Evolutionary conservation across 805 yeast species (phyloP).

Genomic region (Kluyveromyces nonfermentans): DNA sequence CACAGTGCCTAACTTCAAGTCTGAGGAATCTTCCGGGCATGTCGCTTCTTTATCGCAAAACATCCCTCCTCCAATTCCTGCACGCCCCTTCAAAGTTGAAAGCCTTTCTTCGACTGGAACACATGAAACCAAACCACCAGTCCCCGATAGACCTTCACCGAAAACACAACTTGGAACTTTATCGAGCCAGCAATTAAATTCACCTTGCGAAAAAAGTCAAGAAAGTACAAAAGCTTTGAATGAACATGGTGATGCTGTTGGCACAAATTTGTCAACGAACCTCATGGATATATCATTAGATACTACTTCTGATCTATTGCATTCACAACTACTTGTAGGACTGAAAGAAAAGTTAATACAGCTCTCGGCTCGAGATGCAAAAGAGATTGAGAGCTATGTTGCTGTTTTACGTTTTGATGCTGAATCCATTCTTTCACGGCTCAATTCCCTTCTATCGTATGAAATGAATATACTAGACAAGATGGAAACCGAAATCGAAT

Average conservation of each 20-base stretch:
- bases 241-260: not conserved
- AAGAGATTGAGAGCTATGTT: not conserved
- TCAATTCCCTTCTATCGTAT: constrained; percentile 5
- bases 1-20: not conserved
- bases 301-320: constrained; percentile 2
- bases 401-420: not conserved
- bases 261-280: constrained; percentile 3
- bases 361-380: constrained; percentile 8
- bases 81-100: not conserved
- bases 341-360: constrained; percentile 9
- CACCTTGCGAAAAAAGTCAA: not conserved
- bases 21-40: not conserved
- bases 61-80: not conserved
- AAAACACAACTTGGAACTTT: not conserved
- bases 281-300: constrained; percentile 7
- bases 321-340: constrained; percentile 10
- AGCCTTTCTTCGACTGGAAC: not conserved
- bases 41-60: not conserved
- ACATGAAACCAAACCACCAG: not conserved
- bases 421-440: not conserved
- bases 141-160: not conserved
- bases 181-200: not conserved
- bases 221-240: not conserved
- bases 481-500: constrained; percentile 18
- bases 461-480: constrained; percentile 27